Conservation (phyloP, 192 early-diverging fungal species). For the Chytriomyces hyalinus region DNA sequence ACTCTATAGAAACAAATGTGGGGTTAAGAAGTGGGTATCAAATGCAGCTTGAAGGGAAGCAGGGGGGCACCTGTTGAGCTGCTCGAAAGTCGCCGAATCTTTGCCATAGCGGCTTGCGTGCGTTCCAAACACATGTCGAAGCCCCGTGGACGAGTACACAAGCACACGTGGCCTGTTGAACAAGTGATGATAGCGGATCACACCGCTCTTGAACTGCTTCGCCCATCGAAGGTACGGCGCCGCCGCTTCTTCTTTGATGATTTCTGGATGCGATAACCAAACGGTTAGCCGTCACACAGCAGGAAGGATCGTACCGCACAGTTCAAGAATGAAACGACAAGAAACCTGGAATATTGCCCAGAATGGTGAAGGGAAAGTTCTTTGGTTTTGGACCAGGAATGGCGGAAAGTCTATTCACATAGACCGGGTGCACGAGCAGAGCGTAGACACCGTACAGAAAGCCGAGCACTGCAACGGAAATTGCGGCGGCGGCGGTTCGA, state of each 20-base stretch:
- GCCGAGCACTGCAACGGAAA: not conserved
- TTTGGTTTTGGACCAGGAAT: slow-evolving; percentile 19
- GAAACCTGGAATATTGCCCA: slow-evolving; percentile 20
- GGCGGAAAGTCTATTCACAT: not conserved
- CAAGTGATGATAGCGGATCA: not conserved
- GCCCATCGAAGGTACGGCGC: slow-evolving; percentile 6
- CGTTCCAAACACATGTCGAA: slow-evolving; percentile 4
- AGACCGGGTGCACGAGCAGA: slow-evolving; percentile 11
- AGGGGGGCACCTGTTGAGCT: no score
- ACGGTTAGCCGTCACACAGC: not conserved
- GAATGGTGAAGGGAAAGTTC: slow-evolving; percentile 3
- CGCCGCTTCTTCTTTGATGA: slow-evolving; percentile 17
- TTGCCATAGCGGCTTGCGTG: not conserved
- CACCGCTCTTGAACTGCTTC: not conserved
- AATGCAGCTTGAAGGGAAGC: not conserved
- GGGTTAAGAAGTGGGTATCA: not conserved
- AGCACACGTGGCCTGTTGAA: slow-evolving; percentile 1
- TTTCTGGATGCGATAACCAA: not conserved
- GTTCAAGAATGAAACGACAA: not conserved
- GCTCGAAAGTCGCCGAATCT: not conserved
- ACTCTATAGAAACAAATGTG: not conserved
- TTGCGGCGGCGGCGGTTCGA: not conserved
- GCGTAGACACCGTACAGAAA: not conserved
- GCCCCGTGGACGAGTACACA: not conserved
- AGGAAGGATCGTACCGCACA: not conserved